phyloP scores from a whole-genome alignment of 495 filamentous ascomycete genomes.

The Immersiella caudata region DNA sequence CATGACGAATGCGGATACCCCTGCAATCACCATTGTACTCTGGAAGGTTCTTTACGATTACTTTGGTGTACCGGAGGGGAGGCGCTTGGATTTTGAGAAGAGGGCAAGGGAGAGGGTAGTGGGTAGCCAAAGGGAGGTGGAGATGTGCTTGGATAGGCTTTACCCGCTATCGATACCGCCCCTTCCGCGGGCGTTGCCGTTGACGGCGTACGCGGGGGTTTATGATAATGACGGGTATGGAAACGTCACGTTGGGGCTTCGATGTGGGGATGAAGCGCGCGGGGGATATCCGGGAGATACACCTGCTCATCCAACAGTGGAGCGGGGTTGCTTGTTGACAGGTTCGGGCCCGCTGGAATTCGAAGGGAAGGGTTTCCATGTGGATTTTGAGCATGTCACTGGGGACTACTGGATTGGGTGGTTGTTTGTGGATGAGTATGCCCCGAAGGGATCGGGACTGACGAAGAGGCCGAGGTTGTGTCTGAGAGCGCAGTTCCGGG shows the following conservation, averaged over 20 bases:
- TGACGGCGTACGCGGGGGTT: conserved; percentile 8
- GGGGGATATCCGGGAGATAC: neutral
- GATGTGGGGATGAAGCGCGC: conserved; percentile 3
- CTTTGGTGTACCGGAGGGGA: neutral
- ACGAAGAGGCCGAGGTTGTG: conserved; percentile 2
- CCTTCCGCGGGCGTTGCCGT: conserved; percentile 8
- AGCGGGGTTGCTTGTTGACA: conserved; percentile 2
- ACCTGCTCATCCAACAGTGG: conserved; percentile 4
- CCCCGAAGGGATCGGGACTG: neutral
- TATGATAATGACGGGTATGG: conserved; percentile 9
- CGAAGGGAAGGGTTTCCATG: conserved; percentile 26
- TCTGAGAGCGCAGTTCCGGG: conserved; percentile 7
- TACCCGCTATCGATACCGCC: conserved; percentile 2
- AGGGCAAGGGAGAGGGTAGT: neutral
- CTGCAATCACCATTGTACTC: neutral
- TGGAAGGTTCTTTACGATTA: conserved; percentile 2
- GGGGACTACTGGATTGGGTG: conserved; percentile 35
- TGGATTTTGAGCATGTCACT: conserved; percentile 35
- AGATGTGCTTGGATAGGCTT: conserved; percentile 5
- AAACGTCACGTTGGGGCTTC: neutral
- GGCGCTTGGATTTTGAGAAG: neutral
- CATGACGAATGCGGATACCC: conserved; percentile 2
- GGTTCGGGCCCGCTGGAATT: conserved; percentile 20
- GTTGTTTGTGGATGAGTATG: conserved; percentile 12
- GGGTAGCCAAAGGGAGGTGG: neutral